Conservation (phyloP, 1,139 yeast genomes). For the Kurtzmaniella natalensis region DNA sequence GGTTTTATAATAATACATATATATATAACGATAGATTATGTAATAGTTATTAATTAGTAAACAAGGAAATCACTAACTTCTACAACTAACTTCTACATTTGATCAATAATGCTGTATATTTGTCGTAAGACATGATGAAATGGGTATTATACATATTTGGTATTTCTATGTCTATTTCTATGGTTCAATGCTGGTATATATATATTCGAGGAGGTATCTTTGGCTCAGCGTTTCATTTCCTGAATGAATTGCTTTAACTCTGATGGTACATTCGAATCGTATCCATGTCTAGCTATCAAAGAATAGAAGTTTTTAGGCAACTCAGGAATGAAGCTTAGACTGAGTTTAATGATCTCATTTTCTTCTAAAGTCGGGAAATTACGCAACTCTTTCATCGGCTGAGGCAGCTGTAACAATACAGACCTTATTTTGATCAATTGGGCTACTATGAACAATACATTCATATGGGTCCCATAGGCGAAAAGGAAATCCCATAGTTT, state of each 20-base stretch:
- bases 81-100: no score
- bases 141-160: no score
- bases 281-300: constrained; percentile 66
- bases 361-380: constrained; percentile 73
- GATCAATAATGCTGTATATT: no score
- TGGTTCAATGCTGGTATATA: no score
- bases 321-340: constrained; percentile 76
- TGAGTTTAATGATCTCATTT: constrained; percentile 69
- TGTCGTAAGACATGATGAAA: no score
- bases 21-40: no score
- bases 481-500: constrained; percentile 86
- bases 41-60: no score
- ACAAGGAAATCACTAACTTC: no score
- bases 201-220: no score
- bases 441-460: constrained; percentile 79
- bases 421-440: constrained; percentile 71
- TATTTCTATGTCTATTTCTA: no score
- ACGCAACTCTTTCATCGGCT: constrained; percentile 73
- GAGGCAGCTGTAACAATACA: constrained; percentile 49
- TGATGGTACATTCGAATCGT: constrained; percentile 47
- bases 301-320: constrained; percentile 68
- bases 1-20: constrained; percentile 12
- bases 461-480: constrained; percentile 90
- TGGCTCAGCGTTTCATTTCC: no score
- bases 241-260: constrained; percentile 25